phyloP scores from a whole-genome alignment of 1,284 basidiomycete species.

The Rhodotorula glutinis region DNA sequence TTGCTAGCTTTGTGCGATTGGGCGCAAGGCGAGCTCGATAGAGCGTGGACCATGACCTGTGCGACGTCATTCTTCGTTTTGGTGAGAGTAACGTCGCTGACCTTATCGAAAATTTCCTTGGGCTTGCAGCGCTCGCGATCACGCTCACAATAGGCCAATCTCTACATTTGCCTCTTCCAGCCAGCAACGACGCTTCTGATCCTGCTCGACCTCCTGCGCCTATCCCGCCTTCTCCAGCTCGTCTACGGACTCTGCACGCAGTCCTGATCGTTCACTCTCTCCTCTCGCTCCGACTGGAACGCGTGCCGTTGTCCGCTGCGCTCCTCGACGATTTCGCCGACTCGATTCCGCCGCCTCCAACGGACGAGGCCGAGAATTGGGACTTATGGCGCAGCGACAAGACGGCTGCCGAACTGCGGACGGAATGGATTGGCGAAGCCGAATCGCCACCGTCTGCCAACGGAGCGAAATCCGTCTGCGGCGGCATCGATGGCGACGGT shows the following conservation, averaged over 20 bases:
- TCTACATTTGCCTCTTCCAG: too few species aligned
- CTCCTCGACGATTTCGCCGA: conserved; percentile 30
- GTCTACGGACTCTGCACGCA: conserved; percentile 29
- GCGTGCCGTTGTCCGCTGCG: conserved; percentile 16
- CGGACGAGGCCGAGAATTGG: conserved; percentile 34
- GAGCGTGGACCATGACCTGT: conserved; percentile 34
- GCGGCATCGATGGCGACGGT: background rate
- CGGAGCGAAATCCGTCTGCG: background rate
- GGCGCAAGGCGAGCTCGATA: conserved; percentile 21
- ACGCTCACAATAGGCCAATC: too few species aligned
- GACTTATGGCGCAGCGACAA: conserved; percentile 38
- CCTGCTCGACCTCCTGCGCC: background rate
- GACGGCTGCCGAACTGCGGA: conserved; percentile 19
- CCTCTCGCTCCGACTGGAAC: conserved; percentile 24
- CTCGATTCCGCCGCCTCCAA: conserved; percentile 13
- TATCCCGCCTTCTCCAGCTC: conserved; percentile 6
- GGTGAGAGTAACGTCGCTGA: too few species aligned
- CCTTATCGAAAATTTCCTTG: too few species aligned
- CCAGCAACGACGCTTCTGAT: too few species aligned
- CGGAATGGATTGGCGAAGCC: conserved; percentile 6
- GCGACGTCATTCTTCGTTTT: background rate
- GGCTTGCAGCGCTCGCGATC: too few species aligned
- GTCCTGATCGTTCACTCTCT: conserved; percentile 34
- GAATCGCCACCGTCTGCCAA: background rate
- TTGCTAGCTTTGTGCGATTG: conserved; percentile 25